Evolutionary conservation across 2,329 filamentous ascomycete genomes (phyloP).

Genomic region (Lasiodiplodia citricola): DNA sequence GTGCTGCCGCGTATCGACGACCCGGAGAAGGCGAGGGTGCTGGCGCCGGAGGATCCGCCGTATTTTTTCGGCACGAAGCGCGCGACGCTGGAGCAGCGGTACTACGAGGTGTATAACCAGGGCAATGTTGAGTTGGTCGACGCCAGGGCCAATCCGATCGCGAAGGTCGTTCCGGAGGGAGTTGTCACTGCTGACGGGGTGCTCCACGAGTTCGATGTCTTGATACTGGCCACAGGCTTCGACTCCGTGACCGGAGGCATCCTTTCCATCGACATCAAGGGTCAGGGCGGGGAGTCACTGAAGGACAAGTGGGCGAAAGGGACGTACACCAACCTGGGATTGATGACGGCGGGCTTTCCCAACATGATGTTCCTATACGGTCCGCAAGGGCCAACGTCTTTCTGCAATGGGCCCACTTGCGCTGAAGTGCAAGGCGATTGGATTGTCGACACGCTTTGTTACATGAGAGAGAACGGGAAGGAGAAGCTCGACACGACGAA

Average conservation of each 20-base stretch:
- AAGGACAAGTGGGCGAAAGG: conserved; percentile 49
- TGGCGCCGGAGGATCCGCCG: conserved; percentile 51
- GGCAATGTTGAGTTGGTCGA: conserved; percentile 52
- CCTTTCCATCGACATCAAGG: conserved; percentile 46
- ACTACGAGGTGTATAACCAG: conserved; percentile 52
- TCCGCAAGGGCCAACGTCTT: conserved; percentile 50
- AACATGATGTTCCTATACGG: conserved; percentile 49
- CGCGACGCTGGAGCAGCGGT: conserved; percentile 53
- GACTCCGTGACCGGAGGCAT: conserved; percentile 52
- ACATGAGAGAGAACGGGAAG: conserved; percentile 36
- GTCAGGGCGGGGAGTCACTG: conserved; percentile 43
- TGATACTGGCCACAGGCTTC: conserved; percentile 54
- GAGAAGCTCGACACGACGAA: conserved; percentile 42
- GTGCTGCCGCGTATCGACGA: conserved; percentile 50
- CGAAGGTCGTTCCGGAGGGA: conserved; percentile 47
- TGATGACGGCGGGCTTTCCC: conserved; percentile 46
- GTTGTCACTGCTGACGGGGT: conserved; percentile 49
- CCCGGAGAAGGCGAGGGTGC: conserved; percentile 50
- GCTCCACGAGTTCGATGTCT: conserved; percentile 49
- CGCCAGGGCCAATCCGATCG: conserved; percentile 49
- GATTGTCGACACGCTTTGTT: conserved; percentile 44
- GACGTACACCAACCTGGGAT: conserved; percentile 50
- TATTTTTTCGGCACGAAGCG: conserved; percentile 55
- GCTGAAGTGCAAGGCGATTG: conserved; percentile 49
- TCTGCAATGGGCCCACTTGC: conserved; percentile 50